phyloP scores from a whole-genome alignment of 345 rosid genomes.

The Hibiscus syriacus region DNA sequence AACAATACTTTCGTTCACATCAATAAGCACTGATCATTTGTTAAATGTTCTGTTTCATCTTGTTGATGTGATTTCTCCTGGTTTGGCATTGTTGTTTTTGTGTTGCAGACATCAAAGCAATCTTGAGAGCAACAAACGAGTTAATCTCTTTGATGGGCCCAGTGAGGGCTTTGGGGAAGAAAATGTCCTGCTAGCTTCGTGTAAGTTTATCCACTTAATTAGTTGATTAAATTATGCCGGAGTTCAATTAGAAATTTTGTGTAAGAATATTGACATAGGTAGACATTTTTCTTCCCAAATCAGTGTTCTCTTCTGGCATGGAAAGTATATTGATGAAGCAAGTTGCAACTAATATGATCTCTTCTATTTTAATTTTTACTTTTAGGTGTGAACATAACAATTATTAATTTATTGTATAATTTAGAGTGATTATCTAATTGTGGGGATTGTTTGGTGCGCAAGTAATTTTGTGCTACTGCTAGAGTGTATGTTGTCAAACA shows the following conservation, averaged over 20 bases:
- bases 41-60: constrained; percentile 1
- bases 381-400: neutral
- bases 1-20: neutral
- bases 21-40: neutral
- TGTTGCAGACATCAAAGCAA: constrained; percentile 57
- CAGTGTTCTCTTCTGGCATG: neutral
- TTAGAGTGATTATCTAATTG: neutral
- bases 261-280: neutral
- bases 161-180: constrained; percentile 67
- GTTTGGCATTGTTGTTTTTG: constrained; percentile 16
- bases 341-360: neutral
- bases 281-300: neutral
- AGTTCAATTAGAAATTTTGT: neutral
- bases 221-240: neutral
- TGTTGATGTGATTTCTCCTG: neutral
- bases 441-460: neutral
- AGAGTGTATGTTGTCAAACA: neutral
- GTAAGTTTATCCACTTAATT: constrained; percentile 36
- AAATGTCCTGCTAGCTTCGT: constrained; percentile 72
- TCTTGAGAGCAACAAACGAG: constrained; percentile 75
- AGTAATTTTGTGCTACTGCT: neutral
- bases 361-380: neutral
- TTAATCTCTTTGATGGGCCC: constrained; percentile 86
- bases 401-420: neutral
- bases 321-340: neutral